These are phyloP conservation scores for Vicia faba DNA, from an alignment of 306 rosid species.

Conservation along the genomic window DNA sequence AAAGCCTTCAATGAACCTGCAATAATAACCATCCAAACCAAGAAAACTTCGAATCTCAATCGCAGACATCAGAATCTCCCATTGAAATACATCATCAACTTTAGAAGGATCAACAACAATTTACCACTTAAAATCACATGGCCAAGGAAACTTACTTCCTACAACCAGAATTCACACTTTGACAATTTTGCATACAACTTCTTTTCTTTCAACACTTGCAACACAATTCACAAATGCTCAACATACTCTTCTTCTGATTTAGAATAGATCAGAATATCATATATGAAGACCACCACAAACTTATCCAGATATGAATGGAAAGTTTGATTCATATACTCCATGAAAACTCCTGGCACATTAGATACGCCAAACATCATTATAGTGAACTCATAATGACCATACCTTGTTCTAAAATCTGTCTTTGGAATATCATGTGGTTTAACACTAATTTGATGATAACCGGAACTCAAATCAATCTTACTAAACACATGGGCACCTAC, in stretches of 20 bases:
- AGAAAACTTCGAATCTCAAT: not conserved
- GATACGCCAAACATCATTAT: too few species aligned
- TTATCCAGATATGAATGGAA: not conserved
- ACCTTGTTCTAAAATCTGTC: too few species aligned
- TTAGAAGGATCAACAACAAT: not conserved
- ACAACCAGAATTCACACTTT: not conserved
- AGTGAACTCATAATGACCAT: too few species aligned
- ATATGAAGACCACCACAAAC: not conserved
- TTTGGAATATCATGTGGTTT: too few species aligned
- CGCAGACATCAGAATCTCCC: not conserved
- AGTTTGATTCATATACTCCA: too few species aligned
- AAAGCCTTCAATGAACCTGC: not conserved
- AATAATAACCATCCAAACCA: not conserved
- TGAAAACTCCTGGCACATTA: too few species aligned
- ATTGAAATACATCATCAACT: not conserved
- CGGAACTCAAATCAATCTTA: too few species aligned
- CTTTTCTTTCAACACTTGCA: not conserved
- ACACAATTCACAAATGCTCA: not conserved
- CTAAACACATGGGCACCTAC: too few species aligned
- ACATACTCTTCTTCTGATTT: not conserved
- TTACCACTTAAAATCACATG: not conserved
- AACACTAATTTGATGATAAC: too few species aligned
- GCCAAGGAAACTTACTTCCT: not conserved
- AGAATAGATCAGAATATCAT: not conserved
- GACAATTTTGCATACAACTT: not conserved